phyloP scores from a whole-genome alignment of 257 asterid species.

The Nicotiana obtusifolia region DNA sequence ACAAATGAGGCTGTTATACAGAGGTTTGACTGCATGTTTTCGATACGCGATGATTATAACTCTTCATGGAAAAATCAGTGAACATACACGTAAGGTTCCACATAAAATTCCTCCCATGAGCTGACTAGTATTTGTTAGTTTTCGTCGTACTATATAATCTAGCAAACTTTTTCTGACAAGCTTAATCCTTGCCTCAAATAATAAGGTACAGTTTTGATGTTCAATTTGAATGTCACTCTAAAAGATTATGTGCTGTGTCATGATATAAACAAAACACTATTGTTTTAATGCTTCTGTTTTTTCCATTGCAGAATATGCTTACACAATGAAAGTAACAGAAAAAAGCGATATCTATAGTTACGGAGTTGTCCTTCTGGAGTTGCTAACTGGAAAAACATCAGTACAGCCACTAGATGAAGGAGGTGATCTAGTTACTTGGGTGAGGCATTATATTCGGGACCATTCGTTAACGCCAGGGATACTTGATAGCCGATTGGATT shows the following conservation, averaged over 20 bases:
- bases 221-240: not conserved
- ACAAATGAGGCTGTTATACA: too few relatives aligned
- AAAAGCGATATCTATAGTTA: constrained; percentile 54
- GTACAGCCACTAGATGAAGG: constrained; percentile 56
- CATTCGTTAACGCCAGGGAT: constrained; percentile 56
- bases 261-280: not conserved
- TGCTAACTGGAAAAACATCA: constrained; percentile 47
- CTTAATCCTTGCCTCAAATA: not conserved
- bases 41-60: too few relatives aligned
- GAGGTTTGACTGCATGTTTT: too few relatives aligned
- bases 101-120: not conserved
- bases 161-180: not conserved
- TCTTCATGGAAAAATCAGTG: not conserved
- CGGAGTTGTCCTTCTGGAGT: constrained; percentile 56
- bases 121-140: not conserved
- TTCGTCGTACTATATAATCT: not conserved
- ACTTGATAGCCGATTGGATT: constrained; percentile 53
- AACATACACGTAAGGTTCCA: not conserved
- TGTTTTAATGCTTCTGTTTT: not conserved
- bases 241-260: not conserved
- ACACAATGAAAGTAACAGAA: constrained; percentile 52
- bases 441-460: constrained; percentile 43
- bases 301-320: constrained; percentile 44
- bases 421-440: constrained; percentile 77
- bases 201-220: not conserved